Evolutionary conservation across 1,284 basidiomycete species (phyloP), one percentile per base, ranked within the genome.

Genomic region (Leccinum pachyderme): DNA sequence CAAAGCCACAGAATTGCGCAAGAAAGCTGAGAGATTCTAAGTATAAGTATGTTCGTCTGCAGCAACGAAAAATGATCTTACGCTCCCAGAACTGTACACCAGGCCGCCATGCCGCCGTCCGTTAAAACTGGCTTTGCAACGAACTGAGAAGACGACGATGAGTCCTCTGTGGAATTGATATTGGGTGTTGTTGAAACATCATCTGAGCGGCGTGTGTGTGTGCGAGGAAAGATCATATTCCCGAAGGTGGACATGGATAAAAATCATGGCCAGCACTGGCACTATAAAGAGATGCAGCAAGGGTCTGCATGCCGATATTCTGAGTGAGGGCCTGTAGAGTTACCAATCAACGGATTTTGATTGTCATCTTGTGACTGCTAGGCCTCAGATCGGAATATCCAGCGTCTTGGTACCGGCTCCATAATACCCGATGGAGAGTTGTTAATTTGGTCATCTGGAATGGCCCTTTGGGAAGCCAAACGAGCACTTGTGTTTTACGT

Each of bases 21-120:
- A 70, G 57, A 44, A 72, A 67, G 12, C 69, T 72, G 12, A 6
- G 2, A 35, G 4, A 49, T 54, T 7, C 13, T 32, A 24, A 8
- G 32, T 65, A 2, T 9, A 51, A 8, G 32, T 65, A 2, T 9
- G 50, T 8, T 13, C 3, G 24, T 15, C 31, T 1, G 35, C 4
- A 28, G n/a, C 2, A 50, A 8, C 1, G 2, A 47, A 2, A 4
- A 28, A 44, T 27, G 5, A 35, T 31, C 65, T 61, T 58, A 69
- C 70, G 51, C 55, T 58, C 68, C 68, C 4, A 66, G 47, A 25
- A 68, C 67, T 1, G 67, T 65, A 35, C 60, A 59, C 68, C 68
- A 72, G 11, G 67, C 68, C 12, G 29, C 58, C 12, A 56, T 13
- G 39, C 70, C 70, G 4, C 67, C 68, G 7, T 69, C 67, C 0